phyloP scores from a whole-genome alignment of 768 basidiomycete species.

The Leucosporidium scottii region DNA sequence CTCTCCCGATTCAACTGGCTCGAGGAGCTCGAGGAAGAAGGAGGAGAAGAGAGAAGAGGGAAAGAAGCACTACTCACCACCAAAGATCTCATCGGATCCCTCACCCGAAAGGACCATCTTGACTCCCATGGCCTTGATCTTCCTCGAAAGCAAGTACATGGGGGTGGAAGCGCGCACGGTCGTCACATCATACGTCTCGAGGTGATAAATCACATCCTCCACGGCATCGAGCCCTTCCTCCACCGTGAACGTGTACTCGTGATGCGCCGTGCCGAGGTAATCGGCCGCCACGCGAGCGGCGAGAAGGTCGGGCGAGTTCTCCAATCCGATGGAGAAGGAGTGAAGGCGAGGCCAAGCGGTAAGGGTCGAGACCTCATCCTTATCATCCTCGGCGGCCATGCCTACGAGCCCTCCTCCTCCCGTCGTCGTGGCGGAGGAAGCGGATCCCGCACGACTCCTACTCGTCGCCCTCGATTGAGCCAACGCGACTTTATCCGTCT shows the following conservation, averaged over 20 bases:
- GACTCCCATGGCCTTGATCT: slow-evolving; percentile 99
- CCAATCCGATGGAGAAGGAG: slow-evolving; percentile 93
- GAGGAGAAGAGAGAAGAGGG: neutral
- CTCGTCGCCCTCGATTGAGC: slow-evolving; percentile 51
- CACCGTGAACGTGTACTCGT: slow-evolving; percentile 96
- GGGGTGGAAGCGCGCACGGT: slow-evolving; percentile 96
- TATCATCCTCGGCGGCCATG: slow-evolving; percentile 18
- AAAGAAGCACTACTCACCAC: slow-evolving; percentile 52
- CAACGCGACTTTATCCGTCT: slow-evolving; percentile 82
- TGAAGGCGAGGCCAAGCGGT: slow-evolving; percentile 92
- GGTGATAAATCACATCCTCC: slow-evolving; percentile 93
- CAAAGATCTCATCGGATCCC: slow-evolving; percentile 94
- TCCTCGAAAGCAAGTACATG: slow-evolving; percentile 95
- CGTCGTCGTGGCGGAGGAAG: slow-evolving; percentile 46
- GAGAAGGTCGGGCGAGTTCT: slow-evolving; percentile 87
- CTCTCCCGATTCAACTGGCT: too few species aligned
- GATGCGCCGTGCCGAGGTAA: slow-evolving; percentile 88
- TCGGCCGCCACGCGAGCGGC: slow-evolving; percentile 90
- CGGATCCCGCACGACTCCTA: slow-evolving; percentile 4
- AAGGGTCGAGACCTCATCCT: slow-evolving; percentile 49
- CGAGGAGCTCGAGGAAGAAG: too few species aligned
- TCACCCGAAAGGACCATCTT: slow-evolving; percentile 99
- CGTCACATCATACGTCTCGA: slow-evolving; percentile 98
- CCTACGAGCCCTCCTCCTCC: slow-evolving; percentile 20
- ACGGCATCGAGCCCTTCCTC: slow-evolving; percentile 97